phyloP scores from a whole-genome alignment of 129 eudicot species.

The Flaveria linearis region DNA sequence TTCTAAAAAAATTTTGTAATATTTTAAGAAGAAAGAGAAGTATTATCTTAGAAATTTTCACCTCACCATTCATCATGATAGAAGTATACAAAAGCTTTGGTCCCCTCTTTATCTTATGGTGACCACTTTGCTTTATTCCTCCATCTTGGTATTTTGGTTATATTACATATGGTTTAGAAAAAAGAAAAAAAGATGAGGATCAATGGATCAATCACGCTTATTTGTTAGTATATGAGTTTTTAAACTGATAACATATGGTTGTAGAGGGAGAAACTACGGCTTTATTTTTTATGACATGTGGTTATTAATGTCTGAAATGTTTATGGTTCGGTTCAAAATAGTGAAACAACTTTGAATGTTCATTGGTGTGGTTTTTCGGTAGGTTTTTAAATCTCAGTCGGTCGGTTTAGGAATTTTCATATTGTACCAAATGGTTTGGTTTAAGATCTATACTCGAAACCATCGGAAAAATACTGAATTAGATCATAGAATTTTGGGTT shows the following conservation, averaged over 20 bases:
- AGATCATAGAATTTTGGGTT: too few relatives aligned
- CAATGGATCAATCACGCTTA: not conserved
- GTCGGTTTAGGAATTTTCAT: too few relatives aligned
- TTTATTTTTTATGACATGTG: not conserved
- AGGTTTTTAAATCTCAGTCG: too few relatives aligned
- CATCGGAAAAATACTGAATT: too few relatives aligned
- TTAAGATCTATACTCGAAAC: too few relatives aligned
- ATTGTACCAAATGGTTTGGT: too few relatives aligned
- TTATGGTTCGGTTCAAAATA: too few relatives aligned
- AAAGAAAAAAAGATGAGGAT: not conserved
- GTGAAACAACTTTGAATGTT: too few relatives aligned
- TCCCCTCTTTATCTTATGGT: conserved; percentile 40
- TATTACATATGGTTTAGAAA: conserved; percentile 18
- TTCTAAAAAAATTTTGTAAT: not conserved
- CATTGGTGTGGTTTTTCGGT: too few relatives aligned
- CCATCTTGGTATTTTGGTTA: conserved; percentile 15
- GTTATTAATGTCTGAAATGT: not conserved
- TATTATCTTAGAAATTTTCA: not conserved
- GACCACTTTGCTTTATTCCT: conserved; percentile 38
- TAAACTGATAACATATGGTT: not conserved
- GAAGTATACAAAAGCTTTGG: conserved; percentile 28
- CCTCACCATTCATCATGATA: conserved; percentile 14
- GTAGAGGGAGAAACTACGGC: not conserved
- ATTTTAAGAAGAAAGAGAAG: not conserved
- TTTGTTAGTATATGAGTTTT: not conserved